phyloP scores from a whole-genome alignment of 208 protist genomes.

The Leishmania guyanensis region DNA sequence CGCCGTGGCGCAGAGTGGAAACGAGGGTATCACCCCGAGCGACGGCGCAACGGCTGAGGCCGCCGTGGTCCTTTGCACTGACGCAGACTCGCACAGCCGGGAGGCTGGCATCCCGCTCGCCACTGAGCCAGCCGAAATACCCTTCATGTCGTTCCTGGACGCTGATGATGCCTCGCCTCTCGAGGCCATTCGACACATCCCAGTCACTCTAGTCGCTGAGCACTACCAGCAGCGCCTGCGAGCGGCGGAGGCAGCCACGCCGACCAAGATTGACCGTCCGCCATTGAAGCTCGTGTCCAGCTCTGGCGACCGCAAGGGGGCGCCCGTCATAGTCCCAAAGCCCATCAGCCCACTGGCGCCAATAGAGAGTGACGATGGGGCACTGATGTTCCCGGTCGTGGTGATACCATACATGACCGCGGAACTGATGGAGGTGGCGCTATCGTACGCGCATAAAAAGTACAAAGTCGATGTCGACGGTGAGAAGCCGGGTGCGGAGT shows the following conservation, averaged over 20 bases:
- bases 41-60: neutral
- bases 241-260: conserved; percentile 7
- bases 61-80: neutral
- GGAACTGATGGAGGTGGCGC: conserved; percentile 48
- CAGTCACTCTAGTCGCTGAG: conserved; percentile 26
- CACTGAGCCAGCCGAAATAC: conserved; percentile 10
- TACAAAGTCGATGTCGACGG: conserved; percentile 65
- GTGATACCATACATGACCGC: conserved; percentile 43
- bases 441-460: conserved; percentile 74
- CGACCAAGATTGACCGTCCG: conserved; percentile 20
- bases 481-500: conserved; percentile 46
- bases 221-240: conserved; percentile 27
- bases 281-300: conserved; percentile 20
- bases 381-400: conserved; percentile 52
- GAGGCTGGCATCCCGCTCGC: neutral
- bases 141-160: conserved; percentile 25
- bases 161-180: neutral
- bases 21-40: conserved; percentile 1
- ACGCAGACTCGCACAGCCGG: neutral
- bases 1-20: neutral
- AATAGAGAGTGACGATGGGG: conserved; percentile 19
- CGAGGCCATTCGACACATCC: conserved; percentile 10
- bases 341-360: conserved; percentile 26
- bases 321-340: conserved; percentile 23
- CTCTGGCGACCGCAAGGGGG: conserved; percentile 28